phyloP scores from a whole-genome alignment of 139 green algal species.

The Diplosphaera chodatii region DNA sequence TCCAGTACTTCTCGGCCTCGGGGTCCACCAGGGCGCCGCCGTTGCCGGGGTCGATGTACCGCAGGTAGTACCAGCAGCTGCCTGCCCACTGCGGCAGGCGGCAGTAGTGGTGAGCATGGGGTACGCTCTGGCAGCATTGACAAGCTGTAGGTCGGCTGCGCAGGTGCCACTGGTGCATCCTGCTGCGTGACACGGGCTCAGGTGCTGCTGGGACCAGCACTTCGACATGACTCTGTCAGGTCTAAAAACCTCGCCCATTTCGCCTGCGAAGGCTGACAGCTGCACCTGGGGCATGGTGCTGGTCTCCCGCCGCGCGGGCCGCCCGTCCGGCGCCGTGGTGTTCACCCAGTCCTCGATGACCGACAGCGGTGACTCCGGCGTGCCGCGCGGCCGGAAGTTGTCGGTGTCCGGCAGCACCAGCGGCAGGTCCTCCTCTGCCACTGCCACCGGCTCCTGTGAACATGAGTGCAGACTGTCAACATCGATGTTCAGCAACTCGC shows the following conservation, averaged over 20 bases:
- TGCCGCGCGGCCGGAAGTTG: conserved; percentile 85
- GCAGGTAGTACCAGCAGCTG: conserved; percentile 96
- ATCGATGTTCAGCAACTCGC: no score
- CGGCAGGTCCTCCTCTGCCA: conserved; percentile 80
- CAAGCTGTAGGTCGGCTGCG: no score
- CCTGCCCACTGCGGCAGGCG: conserved; percentile 69
- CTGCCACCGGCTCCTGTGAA: conserved; percentile 43
- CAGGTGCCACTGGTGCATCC: no score
- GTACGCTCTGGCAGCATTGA: no score
- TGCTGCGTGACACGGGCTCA: no score
- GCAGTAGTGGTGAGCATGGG: no score
- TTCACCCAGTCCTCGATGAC: conserved; percentile 75
- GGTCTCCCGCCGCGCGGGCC: conserved; percentile 65
- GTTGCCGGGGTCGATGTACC: conserved; percentile 91
- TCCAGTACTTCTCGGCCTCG: conserved; percentile 90
- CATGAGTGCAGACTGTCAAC: not conserved
- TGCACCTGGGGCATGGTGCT: conserved; percentile 94
- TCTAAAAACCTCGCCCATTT: no score
- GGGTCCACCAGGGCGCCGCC: conserved; percentile 59
- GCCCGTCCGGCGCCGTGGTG: conserved; percentile 49
- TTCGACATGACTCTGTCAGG: no score
- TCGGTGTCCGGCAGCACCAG: conserved; percentile 80
- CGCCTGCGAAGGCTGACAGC: no score
- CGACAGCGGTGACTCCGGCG: conserved; percentile 77
- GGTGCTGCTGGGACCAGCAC: no score